Conservation (phyloP, 1,284 basidiomycete genomes). For the Lentinula novae-zelandiae region DNA sequence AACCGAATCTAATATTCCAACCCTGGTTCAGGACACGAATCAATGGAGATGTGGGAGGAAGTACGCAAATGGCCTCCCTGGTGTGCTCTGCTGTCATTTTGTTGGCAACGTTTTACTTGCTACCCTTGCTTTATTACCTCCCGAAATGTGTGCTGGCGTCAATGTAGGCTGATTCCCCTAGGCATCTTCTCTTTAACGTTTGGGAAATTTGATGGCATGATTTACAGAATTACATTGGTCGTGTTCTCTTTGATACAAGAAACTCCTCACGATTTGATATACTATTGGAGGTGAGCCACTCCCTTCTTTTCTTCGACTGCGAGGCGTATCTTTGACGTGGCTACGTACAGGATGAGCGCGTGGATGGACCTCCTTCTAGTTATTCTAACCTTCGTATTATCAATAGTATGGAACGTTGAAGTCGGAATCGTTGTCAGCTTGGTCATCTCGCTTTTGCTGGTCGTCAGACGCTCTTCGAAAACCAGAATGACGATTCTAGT, state of each 20-base stretch:
- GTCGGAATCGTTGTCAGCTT: constrained; percentile 84
- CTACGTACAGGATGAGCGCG: constrained; percentile 66
- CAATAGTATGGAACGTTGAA: constrained; percentile 68
- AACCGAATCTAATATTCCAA: not conserved
- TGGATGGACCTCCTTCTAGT: constrained; percentile 64
- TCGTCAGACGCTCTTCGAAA: constrained; percentile 84
- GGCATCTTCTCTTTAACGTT: constrained; percentile 4
- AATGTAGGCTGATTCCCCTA: constrained; percentile 45
- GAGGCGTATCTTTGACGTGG: not conserved
- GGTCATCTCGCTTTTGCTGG: constrained; percentile 81
- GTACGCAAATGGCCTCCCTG: constrained; percentile 86
- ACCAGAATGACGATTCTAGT: constrained; percentile 49
- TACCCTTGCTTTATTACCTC: constrained; percentile 74
- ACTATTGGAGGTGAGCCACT: constrained; percentile 70
- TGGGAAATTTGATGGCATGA: not conserved
- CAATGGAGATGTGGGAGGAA: constrained; percentile 82
- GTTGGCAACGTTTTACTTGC: constrained; percentile 82
- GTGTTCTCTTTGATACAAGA: constrained; percentile 85
- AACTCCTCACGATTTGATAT: constrained; percentile 81
- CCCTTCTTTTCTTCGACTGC: constrained; percentile 11
- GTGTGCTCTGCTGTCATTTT: constrained; percentile 75
- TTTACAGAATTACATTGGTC: constrained; percentile 69
- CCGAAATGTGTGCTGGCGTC: constrained; percentile 82
- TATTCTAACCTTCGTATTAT: constrained; percentile 11
- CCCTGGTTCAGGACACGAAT: constrained; percentile 62